These are phyloP conservation scores for Xerophyta viscosa DNA, from an alignment of 106 monocot species.

Conservation along the genomic window DNA sequence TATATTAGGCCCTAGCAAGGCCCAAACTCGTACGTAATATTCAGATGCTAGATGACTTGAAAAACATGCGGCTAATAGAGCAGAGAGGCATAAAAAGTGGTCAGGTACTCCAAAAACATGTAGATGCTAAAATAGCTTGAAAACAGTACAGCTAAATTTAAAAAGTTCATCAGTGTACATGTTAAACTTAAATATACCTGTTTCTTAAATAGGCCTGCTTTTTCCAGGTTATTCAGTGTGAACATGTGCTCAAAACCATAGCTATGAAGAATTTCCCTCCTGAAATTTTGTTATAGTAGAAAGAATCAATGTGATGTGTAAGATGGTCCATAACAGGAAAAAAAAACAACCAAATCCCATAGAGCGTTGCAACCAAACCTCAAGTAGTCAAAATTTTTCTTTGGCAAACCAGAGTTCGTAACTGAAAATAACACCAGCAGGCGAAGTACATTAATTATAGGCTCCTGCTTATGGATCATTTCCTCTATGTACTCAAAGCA, in stretches of 20 bases:
- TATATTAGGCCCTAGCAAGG: too few relatives aligned
- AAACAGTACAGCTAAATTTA: conserved; percentile 1
- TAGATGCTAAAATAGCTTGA: neutral
- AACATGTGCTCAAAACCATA: conserved; percentile 81
- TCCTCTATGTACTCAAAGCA: conserved; percentile 98
- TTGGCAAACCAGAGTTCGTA: conserved; percentile 90
- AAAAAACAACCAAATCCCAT: too few relatives aligned
- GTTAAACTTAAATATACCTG: conserved; percentile 31
- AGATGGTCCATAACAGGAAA: too few relatives aligned
- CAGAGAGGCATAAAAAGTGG: too few relatives aligned
- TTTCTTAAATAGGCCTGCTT: conserved; percentile 56
- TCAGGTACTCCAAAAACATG: neutral
- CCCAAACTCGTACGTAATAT: too few relatives aligned
- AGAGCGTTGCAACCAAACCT: conserved; percentile 51
- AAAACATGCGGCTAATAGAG: too few relatives aligned
- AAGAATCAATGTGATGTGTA: too few relatives aligned
- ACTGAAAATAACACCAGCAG: conserved; percentile 80
- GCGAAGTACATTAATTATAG: conserved; percentile 71
- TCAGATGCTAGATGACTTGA: too few relatives aligned
- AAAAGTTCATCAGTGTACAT: neutral
- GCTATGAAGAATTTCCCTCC: conserved; percentile 70
- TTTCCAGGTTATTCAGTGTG: conserved; percentile 61
- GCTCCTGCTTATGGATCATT: conserved; percentile 98
- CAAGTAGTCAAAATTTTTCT: conserved; percentile 86
- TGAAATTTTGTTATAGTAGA: too few relatives aligned